Evolutionary conservation across 2,329 filamentous ascomycete genomes (phyloP).

Genomic region (Fusarium sterilihyphosum): DNA sequence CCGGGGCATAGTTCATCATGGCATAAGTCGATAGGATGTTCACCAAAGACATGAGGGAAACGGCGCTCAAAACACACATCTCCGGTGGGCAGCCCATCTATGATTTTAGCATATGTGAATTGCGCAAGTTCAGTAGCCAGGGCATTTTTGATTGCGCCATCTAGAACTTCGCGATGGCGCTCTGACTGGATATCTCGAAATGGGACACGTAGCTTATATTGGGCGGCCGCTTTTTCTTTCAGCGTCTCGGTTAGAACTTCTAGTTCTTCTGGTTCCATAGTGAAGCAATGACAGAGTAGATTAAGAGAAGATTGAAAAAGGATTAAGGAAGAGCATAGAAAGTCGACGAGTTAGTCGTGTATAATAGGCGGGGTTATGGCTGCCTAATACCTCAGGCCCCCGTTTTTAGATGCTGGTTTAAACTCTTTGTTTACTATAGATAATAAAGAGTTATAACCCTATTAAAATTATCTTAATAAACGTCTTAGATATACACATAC

Average conservation of each 20-base stretch:
- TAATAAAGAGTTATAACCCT: too few species aligned
- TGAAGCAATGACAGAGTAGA: too few species aligned
- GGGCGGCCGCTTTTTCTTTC: not conserved
- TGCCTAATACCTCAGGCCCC: too few species aligned
- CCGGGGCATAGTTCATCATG: not conserved
- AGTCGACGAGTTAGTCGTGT: not conserved
- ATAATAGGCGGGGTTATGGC: not conserved
- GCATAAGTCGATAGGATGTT: not conserved
- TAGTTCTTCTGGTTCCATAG: not conserved
- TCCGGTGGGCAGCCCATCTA: not conserved
- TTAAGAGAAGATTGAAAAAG: not conserved
- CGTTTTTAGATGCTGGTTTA: fast-evolving
- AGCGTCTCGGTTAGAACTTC: not conserved
- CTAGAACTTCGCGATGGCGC: not conserved
- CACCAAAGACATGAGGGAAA: not conserved
- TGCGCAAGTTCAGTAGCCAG: not conserved
- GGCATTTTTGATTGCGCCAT: not conserved
- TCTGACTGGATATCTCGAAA: not conserved
- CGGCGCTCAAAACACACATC: not conserved
- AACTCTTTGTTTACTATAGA: too few species aligned
- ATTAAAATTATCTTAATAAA: too few species aligned
- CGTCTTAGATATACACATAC: too few species aligned
- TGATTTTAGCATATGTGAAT: not conserved
- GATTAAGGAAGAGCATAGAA: not conserved
- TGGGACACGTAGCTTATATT: not conserved